Conservation (phyloP, 177 flowering plant genomes). For the Vitis hybrid region DNA sequence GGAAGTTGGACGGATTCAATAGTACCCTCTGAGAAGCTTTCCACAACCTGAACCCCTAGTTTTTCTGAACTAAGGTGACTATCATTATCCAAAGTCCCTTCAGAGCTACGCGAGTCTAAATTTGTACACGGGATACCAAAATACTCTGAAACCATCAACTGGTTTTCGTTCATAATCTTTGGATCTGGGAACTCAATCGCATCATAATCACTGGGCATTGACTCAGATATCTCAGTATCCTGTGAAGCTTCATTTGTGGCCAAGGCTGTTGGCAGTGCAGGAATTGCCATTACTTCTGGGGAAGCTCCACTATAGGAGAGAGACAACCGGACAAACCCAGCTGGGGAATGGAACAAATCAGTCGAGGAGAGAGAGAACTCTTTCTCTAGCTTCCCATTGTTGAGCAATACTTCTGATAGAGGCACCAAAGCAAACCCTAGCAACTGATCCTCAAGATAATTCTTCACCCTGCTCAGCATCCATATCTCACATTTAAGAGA, state of each 20-base stretch:
- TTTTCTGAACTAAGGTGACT: slow-evolving; percentile 34
- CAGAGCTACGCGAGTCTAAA: slow-evolving; percentile 56
- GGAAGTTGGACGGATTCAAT: slow-evolving; percentile 27
- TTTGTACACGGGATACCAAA: slow-evolving; percentile 38
- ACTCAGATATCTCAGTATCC: slow-evolving; percentile 36
- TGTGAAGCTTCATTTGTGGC: slow-evolving; percentile 19
- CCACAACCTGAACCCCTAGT: slow-evolving; percentile 32
- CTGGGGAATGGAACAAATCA: slow-evolving; percentile 92
- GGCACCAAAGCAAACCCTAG: slow-evolving; percentile 89
- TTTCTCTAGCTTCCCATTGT: slow-evolving; percentile 59
- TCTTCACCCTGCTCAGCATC: slow-evolving; percentile 93
- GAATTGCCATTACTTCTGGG: slow-evolving; percentile 68
- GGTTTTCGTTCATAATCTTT: slow-evolving; percentile 63
- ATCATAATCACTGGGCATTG: slow-evolving; percentile 40
- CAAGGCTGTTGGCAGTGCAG: slow-evolving; percentile 25
- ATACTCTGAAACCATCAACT: slow-evolving; percentile 83
- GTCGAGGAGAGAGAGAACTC: slow-evolving; percentile 92
- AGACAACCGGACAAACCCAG: slow-evolving; percentile 78
- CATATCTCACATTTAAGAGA: slow-evolving; percentile 92
- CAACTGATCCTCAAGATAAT: slow-evolving; percentile 88
- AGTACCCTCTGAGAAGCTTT: slow-evolving; percentile 39
- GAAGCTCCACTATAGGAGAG: slow-evolving; percentile 59
- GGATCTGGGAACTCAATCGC: slow-evolving; percentile 94
- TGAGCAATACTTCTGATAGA: slow-evolving; percentile 55
- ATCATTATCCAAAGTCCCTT: slow-evolving; percentile 49